Evolutionary conservation across 1,284 basidiomycete species (phyloP), one percentile per base, ranked within the genome.

Genomic region (Athelia sp.): DNA sequence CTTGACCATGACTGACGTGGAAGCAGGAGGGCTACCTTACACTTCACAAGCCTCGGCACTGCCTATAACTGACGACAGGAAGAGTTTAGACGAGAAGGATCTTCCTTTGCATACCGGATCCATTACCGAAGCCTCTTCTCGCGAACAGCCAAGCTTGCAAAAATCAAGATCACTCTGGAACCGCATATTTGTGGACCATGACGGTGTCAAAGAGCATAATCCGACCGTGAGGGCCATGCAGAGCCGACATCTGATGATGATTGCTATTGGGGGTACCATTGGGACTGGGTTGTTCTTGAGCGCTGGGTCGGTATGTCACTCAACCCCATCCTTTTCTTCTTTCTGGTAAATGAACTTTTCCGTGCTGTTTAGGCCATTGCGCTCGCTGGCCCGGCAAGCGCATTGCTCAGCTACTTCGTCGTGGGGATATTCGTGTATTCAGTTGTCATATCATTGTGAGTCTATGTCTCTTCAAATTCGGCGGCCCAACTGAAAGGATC

Each of bases 361-460:
- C n/a, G n/a, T n/a, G 23, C 44, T 46, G 29, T 11, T 29, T 32
- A 73, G 70, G 69, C 71, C 2, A 58, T 73, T 14, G 64, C 72
- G 4, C 52, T 66, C 3, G 75, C 76, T 11, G 78, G 78, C 19
- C 75, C 77, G 6, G 77, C 67, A 13, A 76, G 76, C 48, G 69
- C 76, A 4, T 56, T 79, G 14, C 52, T 79, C 0, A 75, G 76
- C 1, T 80, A 80, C 54, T 60, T 69, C 14, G 65, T 77, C 32
- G 74, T 77, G 21, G 75, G 75, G 3, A 4, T 78, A 3, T 80
- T 79, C 58, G 77, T 79, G 24, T 79, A 76, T 56, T 60, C 68
- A n/a, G 75, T 79, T 15, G 76, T 78, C 42, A 76, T 79, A 13
- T 62, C 74, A 17, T 54, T 79, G 74, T 75, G 49, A 56, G 72